Evolutionary conservation across 1,139 yeast species (phyloP).

Genomic region (Scheffersomyces insectosa): DNA sequence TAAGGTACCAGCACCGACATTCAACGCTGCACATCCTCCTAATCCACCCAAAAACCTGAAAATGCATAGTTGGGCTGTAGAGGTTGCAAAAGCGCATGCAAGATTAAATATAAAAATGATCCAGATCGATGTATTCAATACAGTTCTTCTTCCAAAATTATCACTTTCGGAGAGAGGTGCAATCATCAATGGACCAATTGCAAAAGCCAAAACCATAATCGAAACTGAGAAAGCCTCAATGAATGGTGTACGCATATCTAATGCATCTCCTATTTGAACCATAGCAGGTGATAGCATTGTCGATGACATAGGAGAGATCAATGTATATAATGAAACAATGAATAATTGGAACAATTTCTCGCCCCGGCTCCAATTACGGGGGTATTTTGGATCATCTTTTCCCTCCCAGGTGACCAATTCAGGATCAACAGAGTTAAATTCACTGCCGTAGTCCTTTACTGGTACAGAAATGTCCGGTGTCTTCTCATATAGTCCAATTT

Average conservation of each 20-base stretch:
- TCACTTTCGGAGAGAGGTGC: slow-evolving; percentile 62
- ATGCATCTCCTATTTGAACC: slow-evolving; percentile 40
- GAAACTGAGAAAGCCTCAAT: slow-evolving; percentile 54
- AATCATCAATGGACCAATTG: slow-evolving; percentile 56
- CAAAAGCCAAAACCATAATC: slow-evolving; percentile 64
- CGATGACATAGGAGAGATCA: slow-evolving; percentile 60
- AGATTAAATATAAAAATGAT: slow-evolving; percentile 52
- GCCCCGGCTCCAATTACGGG: slow-evolving; percentile 55
- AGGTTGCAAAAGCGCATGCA: slow-evolving; percentile 56
- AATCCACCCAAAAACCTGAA: slow-evolving; percentile 61
- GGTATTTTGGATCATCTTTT: slow-evolving; percentile 57
- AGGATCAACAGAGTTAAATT: slow-evolving; percentile 54
- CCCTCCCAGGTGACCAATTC: slow-evolving; percentile 70
- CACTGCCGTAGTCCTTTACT: slow-evolving; percentile 47
- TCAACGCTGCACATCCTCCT: slow-evolving; percentile 62
- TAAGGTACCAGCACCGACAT: slow-evolving; percentile 65
- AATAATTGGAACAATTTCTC: slow-evolving; percentile 45
- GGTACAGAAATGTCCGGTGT: slow-evolving; percentile 42
- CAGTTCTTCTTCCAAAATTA: slow-evolving; percentile 49
- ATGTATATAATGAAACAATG: slow-evolving; percentile 54
- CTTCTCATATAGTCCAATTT: slow-evolving; percentile 17
- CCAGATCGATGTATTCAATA: slow-evolving; percentile 52
- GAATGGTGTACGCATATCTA: slow-evolving; percentile 38
- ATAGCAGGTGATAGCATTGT: slow-evolving; percentile 63
- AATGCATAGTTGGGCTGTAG: slow-evolving; percentile 53